Conservation (phyloP, 257 asterid genomes). For the Plantago elongata region DNA sequence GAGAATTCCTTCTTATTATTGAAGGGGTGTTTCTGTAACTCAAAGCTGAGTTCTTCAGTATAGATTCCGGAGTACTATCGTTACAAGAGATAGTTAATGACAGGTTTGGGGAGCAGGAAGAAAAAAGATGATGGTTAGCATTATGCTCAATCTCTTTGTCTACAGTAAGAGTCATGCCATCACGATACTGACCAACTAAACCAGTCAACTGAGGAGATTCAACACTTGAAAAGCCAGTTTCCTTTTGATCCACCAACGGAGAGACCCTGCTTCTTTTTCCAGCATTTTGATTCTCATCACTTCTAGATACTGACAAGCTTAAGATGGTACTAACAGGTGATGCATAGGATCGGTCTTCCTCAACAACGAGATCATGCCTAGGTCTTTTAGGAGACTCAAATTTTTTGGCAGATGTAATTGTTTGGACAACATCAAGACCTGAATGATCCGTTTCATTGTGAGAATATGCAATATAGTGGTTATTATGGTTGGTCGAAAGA, state of each 20-base stretch:
- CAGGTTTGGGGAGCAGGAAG: conserved; percentile 30
- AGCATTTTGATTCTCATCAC: conserved; percentile 27
- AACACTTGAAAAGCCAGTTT: conserved; percentile 27
- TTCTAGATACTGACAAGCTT: conserved; percentile 41
- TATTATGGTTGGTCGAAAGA: conserved; percentile 17
- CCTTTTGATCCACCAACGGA: conserved; percentile 26
- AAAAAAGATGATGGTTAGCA: conserved; percentile 14
- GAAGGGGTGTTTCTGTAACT: conserved; percentile 69
- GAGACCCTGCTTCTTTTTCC: conserved; percentile 39
- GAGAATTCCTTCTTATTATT: conserved; percentile 46
- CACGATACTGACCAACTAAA: conserved; percentile 14
- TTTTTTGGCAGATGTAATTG: conserved; percentile 21
- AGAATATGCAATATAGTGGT: conserved; percentile 2
- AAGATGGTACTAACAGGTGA: conserved; percentile 40
- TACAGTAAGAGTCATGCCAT: conserved; percentile 12
- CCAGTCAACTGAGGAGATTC: conserved; percentile 34
- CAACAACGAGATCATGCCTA: conserved; percentile 22
- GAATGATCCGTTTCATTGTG: conserved; percentile 11
- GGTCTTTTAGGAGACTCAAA: conserved; percentile 45
- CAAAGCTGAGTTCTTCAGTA: conserved; percentile 59
- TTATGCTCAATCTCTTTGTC: conserved; percentile 10
- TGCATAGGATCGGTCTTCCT: conserved; percentile 21
- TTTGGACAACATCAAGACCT: conserved; percentile 19
- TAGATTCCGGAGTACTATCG: conserved; percentile 47
- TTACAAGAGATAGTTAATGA: conserved; percentile 27